These are phyloP conservation scores for Phytophthora pinifolia DNA, from an alignment of 352 stramenopile species.

Conservation along the genomic window DNA sequence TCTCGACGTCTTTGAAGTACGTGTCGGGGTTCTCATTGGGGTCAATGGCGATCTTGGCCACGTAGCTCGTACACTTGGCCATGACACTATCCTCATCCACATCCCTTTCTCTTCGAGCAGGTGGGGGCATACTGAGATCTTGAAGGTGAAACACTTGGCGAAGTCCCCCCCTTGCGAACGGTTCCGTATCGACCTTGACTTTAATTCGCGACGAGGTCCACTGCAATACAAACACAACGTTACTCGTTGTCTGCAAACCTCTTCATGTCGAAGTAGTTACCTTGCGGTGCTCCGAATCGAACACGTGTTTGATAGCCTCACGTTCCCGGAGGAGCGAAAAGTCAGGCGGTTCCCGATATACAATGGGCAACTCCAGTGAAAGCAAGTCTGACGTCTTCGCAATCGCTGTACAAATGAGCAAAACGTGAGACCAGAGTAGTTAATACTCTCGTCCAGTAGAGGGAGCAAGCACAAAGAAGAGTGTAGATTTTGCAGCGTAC, in stretches of 20 bases:
- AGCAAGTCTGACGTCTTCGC: slow-evolving; percentile 64
- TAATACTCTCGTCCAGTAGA: neutral
- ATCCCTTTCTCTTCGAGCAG: slow-evolving; percentile 13
- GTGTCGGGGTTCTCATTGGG: slow-evolving; percentile 77
- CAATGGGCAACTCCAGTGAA: slow-evolving; percentile 46
- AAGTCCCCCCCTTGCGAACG: slow-evolving; percentile 60
- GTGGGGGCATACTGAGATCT: slow-evolving; percentile 46
- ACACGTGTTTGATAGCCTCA: slow-evolving; percentile 79
- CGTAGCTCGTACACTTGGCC: slow-evolving; percentile 49
- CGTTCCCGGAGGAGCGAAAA: slow-evolving; percentile 60
- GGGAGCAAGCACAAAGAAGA: neutral
- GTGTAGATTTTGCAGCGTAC: slow-evolving; percentile 33
- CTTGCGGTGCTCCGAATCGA: slow-evolving; percentile 70
- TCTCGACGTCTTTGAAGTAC: slow-evolving; percentile 87
- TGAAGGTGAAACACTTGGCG: slow-evolving; percentile 75
- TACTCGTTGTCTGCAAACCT: neutral
- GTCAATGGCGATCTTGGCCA: slow-evolving; percentile 83
- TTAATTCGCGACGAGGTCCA: slow-evolving; percentile 73
- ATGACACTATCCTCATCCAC: slow-evolving; percentile 26
- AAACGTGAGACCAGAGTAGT: slow-evolving; percentile 10
- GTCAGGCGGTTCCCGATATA: slow-evolving; percentile 66
- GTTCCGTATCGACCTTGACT: slow-evolving; percentile 71
- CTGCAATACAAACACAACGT: slow-evolving; percentile 17
- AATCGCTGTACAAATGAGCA: slow-evolving; percentile 33
- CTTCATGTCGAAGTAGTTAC: slow-evolving; percentile 18